Conservation (phyloP, 805 yeast species). For the Schwanniomyces vanrijiae region DNA sequence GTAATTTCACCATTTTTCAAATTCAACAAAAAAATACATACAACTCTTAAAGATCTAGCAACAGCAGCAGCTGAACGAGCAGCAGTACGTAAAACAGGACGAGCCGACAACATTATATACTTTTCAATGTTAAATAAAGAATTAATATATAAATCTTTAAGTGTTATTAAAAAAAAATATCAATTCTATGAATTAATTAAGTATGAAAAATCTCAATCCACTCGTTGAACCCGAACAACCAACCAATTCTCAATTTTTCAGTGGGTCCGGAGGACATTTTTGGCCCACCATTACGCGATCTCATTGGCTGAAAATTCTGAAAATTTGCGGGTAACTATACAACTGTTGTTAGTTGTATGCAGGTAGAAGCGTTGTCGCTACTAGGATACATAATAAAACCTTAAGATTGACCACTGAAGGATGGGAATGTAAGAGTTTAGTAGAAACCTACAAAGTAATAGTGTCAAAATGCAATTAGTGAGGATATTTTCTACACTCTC, state of each 20-base stretch:
- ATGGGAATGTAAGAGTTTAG: too few relatives aligned
- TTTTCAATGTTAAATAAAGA: slow-evolving; percentile 10
- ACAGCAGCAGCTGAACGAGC: slow-evolving; percentile 67
- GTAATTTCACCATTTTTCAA: background rate
- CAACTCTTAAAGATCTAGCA: slow-evolving; percentile 35
- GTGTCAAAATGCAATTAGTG: too few relatives aligned
- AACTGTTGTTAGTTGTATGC: background rate
- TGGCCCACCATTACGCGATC: background rate
- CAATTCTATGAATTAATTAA: background rate
- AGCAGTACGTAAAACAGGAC: slow-evolving; percentile 84
- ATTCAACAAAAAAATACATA: slow-evolving; percentile 20
- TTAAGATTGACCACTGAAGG: too few relatives aligned
- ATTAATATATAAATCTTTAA: slow-evolving; percentile 9
- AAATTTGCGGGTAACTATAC: background rate
- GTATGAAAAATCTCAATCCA: slow-evolving; percentile 2
- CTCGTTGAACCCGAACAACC: slow-evolving; percentile 8
- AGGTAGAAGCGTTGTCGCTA: background rate
- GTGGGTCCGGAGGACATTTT: slow-evolving; percentile 7
- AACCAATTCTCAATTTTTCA: slow-evolving; percentile 10
- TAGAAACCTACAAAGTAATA: too few relatives aligned
- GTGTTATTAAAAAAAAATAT: slow-evolving; percentile 6
- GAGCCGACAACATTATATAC: slow-evolving; percentile 69
- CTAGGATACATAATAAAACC: background rate
- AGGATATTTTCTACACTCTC: too few relatives aligned
- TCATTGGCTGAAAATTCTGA: background rate